Base-by-base conservation (phyloP, 2,329 filamentous ascomycete species). In the Myriangium duriaei region DNA sequence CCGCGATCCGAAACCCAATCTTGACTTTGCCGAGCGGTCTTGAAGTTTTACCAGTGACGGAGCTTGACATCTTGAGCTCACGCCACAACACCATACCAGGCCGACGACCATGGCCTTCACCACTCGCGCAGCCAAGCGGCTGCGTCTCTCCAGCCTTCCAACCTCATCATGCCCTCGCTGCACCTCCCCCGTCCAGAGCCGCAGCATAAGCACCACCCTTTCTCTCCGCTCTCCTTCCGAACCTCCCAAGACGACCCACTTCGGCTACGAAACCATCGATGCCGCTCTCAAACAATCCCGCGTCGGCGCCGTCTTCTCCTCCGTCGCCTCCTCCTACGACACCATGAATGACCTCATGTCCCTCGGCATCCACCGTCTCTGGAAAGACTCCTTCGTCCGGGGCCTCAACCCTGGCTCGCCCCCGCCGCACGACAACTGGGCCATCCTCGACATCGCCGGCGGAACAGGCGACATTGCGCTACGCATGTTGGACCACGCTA, bases 331-430 rank as follows among this genome's bases (percentile, higher is more conserved):
- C 45, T 85, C 81, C 12, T 98, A 98, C 64, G 91, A 98, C 61
- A 81, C 79, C 45, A 98, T 98, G 91, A 98, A 98, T 65, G 91
- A 98, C 60, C 72, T 96, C 49, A 98, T 98, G 91, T 96, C 91
- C 5, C 74, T 98, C 33, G 91, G 91, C 39, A 87, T 94, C 63
- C 91, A 98, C 61, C 81, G 91, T 30, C 67, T 98, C 26, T 98
- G 91, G 91, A 98, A 82, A 67, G 88, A 96, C 62, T 79, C 94
- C 63, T 98, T 96, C 60, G 88, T 98, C 32, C 79, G 83, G 48
- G 80, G 79, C 21, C 74, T 98, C 19, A 91, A 95, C 58, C 88
- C 91, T 0, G 64, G 66, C 4, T 61, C 67, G 11, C 40, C 18
- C 49, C 60, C 76, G 9, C 41, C 40, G n/a, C n/a, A 17, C 1